A percentile compares a stretch with the other conserved stretches of the same genome.
Conservation (phyloP, 345 rosid species). For the Eucalyptus melliodora region DNA sequence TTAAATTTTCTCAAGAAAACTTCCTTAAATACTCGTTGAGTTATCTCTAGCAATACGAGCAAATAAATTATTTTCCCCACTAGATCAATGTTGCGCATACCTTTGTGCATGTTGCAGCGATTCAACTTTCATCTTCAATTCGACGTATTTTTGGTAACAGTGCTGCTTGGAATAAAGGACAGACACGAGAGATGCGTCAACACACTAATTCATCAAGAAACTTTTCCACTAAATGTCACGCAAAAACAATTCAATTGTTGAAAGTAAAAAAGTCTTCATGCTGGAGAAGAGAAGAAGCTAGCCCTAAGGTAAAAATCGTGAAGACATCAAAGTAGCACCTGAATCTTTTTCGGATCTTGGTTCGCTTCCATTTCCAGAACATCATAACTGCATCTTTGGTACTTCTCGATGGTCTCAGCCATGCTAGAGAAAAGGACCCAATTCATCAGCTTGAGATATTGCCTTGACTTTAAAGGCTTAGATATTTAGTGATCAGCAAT, state of each 20-base stretch:
- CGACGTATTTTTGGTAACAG: conserved; percentile 53
- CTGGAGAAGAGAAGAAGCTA: not conserved
- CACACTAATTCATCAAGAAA: not conserved
- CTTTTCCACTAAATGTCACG: not conserved
- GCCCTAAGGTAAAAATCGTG: not conserved
- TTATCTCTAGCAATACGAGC: not conserved
- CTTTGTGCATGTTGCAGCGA: conserved; percentile 57
- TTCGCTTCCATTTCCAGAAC: conserved; percentile 15
- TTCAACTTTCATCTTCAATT: conserved; percentile 52
- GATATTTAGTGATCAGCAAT: not conserved
- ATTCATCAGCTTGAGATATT: not conserved
- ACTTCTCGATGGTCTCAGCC: conserved; percentile 50
- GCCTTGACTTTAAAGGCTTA: not conserved
- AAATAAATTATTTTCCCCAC: not conserved
- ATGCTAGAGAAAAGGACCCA: conserved; percentile 19
- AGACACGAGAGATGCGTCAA: not conserved
- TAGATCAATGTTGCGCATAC: conserved; percentile 4
- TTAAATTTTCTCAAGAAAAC: not conserved
- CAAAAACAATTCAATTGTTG: not conserved
- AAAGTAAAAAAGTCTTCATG: not conserved
- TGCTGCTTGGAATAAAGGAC: conserved; percentile 12
- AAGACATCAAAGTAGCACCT: conserved; percentile 5
- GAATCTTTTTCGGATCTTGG: conserved; percentile 31
- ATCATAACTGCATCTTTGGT: conserved; percentile 38
- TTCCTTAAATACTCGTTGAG: not conserved